Base-by-base conservation (phyloP, 2,329 filamentous ascomycete species). In the Aquanectria penicillioides region DNA sequence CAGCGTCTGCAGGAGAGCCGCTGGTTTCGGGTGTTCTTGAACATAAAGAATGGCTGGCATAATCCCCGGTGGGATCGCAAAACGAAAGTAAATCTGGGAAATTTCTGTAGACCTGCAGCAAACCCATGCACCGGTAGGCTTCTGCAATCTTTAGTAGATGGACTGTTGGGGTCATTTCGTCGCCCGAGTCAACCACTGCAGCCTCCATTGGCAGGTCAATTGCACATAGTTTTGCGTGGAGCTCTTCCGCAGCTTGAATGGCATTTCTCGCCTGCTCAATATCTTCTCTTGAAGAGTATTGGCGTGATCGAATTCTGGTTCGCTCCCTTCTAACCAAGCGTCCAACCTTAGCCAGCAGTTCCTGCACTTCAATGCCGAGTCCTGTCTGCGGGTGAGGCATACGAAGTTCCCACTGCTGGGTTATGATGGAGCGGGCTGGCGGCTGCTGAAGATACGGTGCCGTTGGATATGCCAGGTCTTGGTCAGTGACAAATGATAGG, bases 71-170 rank as follows among this genome's bases (percentile, higher is more conserved):
- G 22, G 55, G 37, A 37, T 41, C 49, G 67, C 71, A 63, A 63
- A 74, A 57, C 60, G 69, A 7, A 13, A 80, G 68, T 22, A 80
- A 70, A 23, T 76, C 74, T 1, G 80, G 78, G 51, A 81, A 81
- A 23, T 69, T 69, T 7, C 67, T 61, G 15, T 72, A 73, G 13
- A 72, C 51, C 29, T 72, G 68, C 8, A 73, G 49, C 2, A 71
- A 44, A 1, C 71, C 68, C 0, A 67, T 70, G 13, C 65, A 70
- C n/a, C 71, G 37, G 38, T 72, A 73, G 6, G 68, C 70, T 40
- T 73, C 71, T 4, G 69, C 68, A 33, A 70, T 56, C 4, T 57
- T 66, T 1, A 72, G 53, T 0, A 73, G 54, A 50, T 73, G 71
- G 12, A 28, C 41, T 2, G 67, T 63, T 0, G 70, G 68, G 3